Base-by-base conservation (phyloP, 768 basidiomycete genomes). In the Phanerodontia chrysosporium region DNA sequence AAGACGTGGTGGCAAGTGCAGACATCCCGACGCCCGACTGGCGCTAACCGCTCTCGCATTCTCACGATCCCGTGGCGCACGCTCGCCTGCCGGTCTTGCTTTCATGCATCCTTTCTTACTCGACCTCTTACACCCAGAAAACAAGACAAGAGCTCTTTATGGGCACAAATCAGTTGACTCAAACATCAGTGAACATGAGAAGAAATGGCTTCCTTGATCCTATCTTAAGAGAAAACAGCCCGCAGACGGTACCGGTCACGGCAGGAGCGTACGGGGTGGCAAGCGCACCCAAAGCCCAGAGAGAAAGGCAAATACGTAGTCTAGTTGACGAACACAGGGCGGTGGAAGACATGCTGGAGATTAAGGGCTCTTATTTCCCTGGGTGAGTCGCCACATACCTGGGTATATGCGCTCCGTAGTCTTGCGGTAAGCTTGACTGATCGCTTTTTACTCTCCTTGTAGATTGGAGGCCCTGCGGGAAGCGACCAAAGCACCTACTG, bases 341-440 rank as follows among this genome's bases (percentile, higher is more conserved):
- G 22, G 66, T 57, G 1, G 65, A 69, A 42, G 55, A 69, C 22
- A 49, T 69, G n/a, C 63, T 71, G 52, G 60, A 66, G 18, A 58
- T 64, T 14, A 60, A 64, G 30, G 70, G 70, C 10, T 60, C 56
- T 0, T 69, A 62, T 54, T 68, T 67, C 42, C 68, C 69, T 1
- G 63, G 68, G 69, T 70, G 35, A 28, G 65, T 59, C 12, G 4
- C 28, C 27, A 48, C 18, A 24, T 6, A 24, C 44, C 9, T 32
- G 27, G 27, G 12, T 44, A 44, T 46, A n/a, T 55, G 29, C 28
- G 44, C 22, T 29, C 22, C 32, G 32, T 52, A 6, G 32, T 54
- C 8, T 21, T 2, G 22, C 22, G 21, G 9, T 44, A 32, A 39
- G 30, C 49, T 18, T 51, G 49, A 18, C 28, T n/a, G n/a, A 13